Evolutionary conservation across 2,329 filamentous ascomycete species (phyloP).

Genomic region (Colletotrichum eleusines): DNA sequence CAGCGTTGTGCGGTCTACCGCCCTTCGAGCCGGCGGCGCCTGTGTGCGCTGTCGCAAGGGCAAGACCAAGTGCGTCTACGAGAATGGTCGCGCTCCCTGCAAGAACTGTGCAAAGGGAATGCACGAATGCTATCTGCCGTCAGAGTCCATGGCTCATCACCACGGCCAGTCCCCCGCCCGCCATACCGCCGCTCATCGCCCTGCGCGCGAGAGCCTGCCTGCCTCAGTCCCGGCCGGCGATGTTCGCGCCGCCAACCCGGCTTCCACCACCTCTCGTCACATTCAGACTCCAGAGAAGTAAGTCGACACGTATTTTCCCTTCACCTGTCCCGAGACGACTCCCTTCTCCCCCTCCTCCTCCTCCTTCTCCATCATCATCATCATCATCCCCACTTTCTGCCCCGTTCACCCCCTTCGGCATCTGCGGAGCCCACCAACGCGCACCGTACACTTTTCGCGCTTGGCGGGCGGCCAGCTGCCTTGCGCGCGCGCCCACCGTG

Average conservation of each 20-base stretch:
- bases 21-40: constrained; percentile 70
- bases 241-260: constrained; percentile 57
- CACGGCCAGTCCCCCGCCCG: constrained; percentile 70
- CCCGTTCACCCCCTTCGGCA: constrained; percentile 13
- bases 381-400: constrained; percentile 19
- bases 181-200: constrained; percentile 60
- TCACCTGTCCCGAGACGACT: constrained; percentile 1
- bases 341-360: too few species aligned
- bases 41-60: constrained; percentile 74
- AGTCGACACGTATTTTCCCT: constrained; percentile 49
- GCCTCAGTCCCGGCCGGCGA: constrained; percentile 61
- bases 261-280: constrained; percentile 61
- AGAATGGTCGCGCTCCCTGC: constrained; percentile 71
- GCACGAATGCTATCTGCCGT: constrained; percentile 73
- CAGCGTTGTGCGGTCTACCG: constrained; percentile 66
- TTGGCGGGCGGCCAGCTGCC: constrained; percentile 1
- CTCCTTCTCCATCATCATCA: constrained; percentile 27
- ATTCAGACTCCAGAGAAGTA: constrained; percentile 67
- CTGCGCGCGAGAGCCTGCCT: constrained; percentile 66
- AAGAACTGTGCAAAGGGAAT: constrained; percentile 74
- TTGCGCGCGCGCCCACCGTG: constrained; percentile 15
- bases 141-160: constrained; percentile 70
- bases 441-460: constrained; percentile 10
- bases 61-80: constrained; percentile 74
- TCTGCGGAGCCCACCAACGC: neutral